Evolutionary conservation across 2,329 filamentous ascomycete genomes (phyloP).

Genomic region (Metarhizium rileyi): DNA sequence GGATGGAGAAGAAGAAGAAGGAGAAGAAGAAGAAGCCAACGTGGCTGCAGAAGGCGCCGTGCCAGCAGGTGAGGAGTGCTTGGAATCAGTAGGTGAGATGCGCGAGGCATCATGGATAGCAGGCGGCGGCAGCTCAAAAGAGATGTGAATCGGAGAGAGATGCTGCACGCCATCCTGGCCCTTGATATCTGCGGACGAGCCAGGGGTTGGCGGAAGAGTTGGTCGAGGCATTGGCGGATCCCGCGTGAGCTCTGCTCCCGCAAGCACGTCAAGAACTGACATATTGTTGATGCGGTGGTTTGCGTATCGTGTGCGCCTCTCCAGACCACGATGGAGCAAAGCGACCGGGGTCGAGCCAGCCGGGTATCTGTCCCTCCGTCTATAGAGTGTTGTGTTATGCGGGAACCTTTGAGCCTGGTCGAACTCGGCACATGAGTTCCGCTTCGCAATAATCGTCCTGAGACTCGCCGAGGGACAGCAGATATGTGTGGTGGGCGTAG

Average conservation of each 20-base stretch:
- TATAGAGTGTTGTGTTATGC: too few relatives aligned
- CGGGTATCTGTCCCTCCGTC: neutral
- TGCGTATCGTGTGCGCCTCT: neutral
- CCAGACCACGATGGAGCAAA: neutral
- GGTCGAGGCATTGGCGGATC: slow-evolving; percentile 22
- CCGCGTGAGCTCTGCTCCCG: slow-evolving; percentile 4
- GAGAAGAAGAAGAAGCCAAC: slow-evolving; percentile 13
- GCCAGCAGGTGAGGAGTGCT: slow-evolving; percentile 19
- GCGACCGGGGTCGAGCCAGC: neutral
- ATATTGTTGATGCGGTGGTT: neutral
- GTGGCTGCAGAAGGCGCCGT: slow-evolving; percentile 6
- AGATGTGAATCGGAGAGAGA: slow-evolving; percentile 51
- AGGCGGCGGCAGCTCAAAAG: slow-evolving; percentile 69
- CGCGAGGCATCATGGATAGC: slow-evolving; percentile 48
- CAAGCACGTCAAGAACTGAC: neutral
- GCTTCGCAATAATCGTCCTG: neutral
- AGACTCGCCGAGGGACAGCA: too few relatives aligned
- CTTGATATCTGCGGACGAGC: slow-evolving; percentile 69
- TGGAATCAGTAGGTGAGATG: slow-evolving; percentile 22
- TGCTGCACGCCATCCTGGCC: slow-evolving; percentile 57
- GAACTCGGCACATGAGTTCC: neutral
- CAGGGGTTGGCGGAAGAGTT: slow-evolving; percentile 58
- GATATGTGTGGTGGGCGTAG: too few relatives aligned
- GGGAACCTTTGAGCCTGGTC: neutral
- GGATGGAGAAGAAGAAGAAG: too few relatives aligned